Evolutionary conservation across 225 moss, liverwort and hornwort genomes (phyloP).

Genomic region (Pseudisothecium myosuroides): DNA sequence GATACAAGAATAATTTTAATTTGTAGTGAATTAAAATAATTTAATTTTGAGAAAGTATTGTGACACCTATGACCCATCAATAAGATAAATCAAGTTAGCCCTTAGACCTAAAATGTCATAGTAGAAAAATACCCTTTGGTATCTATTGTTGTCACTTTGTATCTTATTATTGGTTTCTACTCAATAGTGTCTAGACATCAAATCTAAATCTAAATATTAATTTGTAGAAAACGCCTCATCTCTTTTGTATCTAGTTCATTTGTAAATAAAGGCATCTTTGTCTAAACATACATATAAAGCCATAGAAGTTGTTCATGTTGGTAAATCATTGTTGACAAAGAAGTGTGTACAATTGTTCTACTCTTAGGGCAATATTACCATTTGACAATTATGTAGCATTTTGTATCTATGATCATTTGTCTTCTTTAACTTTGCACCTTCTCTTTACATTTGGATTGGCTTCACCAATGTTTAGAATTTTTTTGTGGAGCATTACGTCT

Average conservation of each 20-base stretch:
- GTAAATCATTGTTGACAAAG: background rate
- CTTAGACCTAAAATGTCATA: background rate
- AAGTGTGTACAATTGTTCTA: background rate
- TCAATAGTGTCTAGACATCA: accelerated
- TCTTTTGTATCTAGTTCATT: background rate
- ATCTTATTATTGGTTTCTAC: background rate
- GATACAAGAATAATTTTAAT: background rate
- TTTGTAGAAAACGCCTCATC: background rate
- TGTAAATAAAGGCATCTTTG: background rate
- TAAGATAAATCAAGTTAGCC: background rate
- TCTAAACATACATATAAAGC: background rate
- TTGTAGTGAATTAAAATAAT: background rate
- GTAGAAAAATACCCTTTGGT: background rate
- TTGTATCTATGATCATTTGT: accelerated
- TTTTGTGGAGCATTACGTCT: background rate
- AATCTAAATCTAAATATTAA: background rate
- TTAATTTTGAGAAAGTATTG: background rate
- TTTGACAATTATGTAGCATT: background rate
- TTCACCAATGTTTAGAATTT: background rate
- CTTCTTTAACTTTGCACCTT: background rate
- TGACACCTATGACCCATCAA: accelerated
- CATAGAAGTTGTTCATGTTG: background rate
- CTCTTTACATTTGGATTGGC: background rate
- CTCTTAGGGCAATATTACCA: background rate
- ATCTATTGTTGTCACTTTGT: background rate